These are phyloP conservation scores for Pseudogymnoascus sp. DNA, from an alignment of 2,329 filamentous ascomycete species.

Conservation along the genomic window DNA sequence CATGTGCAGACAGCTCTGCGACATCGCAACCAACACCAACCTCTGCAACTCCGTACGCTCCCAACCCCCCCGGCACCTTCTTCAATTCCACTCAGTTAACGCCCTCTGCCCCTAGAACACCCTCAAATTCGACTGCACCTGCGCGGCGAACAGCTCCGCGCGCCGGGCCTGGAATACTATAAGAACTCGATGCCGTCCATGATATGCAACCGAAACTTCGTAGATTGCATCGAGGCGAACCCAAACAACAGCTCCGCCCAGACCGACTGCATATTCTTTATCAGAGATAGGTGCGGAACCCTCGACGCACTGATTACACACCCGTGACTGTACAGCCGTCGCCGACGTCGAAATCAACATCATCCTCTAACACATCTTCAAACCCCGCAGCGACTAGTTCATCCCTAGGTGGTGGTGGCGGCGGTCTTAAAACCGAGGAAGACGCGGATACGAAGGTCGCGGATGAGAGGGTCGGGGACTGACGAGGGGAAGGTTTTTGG, in stretches of 20 bases:
- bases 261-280: neutral
- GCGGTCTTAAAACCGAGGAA: neutral
- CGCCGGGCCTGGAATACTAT: neutral
- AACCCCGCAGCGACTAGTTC: no score
- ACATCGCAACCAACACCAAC: neutral
- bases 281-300: neutral
- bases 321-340: no score
- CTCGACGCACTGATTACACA: neutral
- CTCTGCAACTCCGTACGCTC: neutral
- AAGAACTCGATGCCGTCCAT: no score
- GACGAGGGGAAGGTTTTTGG: neutral
- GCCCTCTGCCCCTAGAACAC: neutral
- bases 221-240: neutral
- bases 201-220: no score
- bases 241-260: neutral
- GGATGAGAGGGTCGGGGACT: no score
- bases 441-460: no score
- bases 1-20: neutral
- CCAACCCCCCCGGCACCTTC: neutral
- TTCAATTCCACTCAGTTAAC: neutral
- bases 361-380: no score
- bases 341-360: neutral
- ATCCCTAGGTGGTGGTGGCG: no score
- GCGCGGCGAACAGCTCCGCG: neutral
- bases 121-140: neutral